Percentiles rank a stretch among this genome's conserved stretches.
Conservation (phyloP, 2,329 filamentous ascomycete species). For the Phaeosphaeriaceae sp. region DNA sequence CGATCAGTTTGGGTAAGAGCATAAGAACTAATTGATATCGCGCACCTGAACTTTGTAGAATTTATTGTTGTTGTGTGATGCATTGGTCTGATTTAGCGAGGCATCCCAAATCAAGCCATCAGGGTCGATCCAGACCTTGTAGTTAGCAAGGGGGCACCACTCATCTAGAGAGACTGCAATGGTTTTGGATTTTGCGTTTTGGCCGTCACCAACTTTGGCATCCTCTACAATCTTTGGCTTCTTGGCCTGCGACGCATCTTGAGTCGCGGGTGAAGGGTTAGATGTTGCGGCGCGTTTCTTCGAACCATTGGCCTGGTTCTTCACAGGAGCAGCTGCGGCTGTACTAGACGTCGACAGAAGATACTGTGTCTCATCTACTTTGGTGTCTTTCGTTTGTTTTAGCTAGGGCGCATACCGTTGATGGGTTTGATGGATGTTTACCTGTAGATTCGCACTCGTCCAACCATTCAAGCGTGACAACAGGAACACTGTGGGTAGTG, state of each 20-base stretch:
- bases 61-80: conserved; percentile 77
- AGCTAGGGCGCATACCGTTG: not conserved
- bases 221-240: conserved; percentile 35
- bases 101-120: conserved; percentile 76
- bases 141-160: conserved; percentile 40
- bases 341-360: conserved; percentile 31
- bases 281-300: conserved; percentile 44
- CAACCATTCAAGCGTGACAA: conserved; percentile 69
- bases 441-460: conserved; percentile 58
- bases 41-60: conserved; percentile 76
- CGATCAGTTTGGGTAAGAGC: not conserved
- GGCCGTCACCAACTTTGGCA: conserved; percentile 52
- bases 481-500: conserved; percentile 55
- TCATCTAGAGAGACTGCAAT: conserved; percentile 58
- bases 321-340: conserved; percentile 7
- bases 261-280: conserved; percentile 15
- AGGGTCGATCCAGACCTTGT: conserved; percentile 69
- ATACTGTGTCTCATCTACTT: conserved; percentile 50
- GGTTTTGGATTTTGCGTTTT: conserved; percentile 51
- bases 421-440: conserved; percentile 16
- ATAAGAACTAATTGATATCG: not conserved
- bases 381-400: conserved; percentile 20
- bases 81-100: conserved; percentile 78
- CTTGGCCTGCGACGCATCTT: conserved; percentile 17
- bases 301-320: conserved; percentile 23